These are phyloP conservation scores for Mycosphaerella arachidis DNA, from an alignment of 2,329 filamentous ascomycete species.

Conservation along the genomic window DNA sequence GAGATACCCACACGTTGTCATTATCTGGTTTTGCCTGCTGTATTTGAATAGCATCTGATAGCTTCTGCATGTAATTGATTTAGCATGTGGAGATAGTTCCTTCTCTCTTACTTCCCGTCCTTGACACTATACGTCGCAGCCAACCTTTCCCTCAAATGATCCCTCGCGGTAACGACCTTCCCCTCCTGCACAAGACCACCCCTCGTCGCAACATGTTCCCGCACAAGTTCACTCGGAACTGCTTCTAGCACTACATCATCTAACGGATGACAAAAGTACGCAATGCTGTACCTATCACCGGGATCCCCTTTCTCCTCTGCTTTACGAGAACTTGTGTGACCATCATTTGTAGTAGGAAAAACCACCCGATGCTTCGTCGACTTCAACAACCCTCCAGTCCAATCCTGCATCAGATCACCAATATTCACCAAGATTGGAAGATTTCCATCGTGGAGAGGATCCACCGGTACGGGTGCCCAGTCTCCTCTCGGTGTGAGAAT, in stretches of 20 bases:
- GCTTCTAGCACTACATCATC: slow-evolving; percentile 51
- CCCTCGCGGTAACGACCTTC: slow-evolving; percentile 52
- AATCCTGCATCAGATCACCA: slow-evolving; percentile 72
- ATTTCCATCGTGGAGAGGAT: slow-evolving; percentile 40
- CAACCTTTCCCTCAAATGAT: slow-evolving; percentile 55
- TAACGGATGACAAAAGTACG: slow-evolving; percentile 61
- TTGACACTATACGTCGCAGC: slow-evolving; percentile 54
- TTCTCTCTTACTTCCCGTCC: neutral
- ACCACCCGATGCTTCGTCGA: slow-evolving; percentile 87
- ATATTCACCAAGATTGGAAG: slow-evolving; percentile 66
- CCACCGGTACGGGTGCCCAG: slow-evolving; percentile 43
- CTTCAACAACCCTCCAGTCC: slow-evolving; percentile 83
- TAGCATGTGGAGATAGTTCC: neutral
- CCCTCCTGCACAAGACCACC: slow-evolving; percentile 34
- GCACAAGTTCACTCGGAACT: slow-evolving; percentile 52
- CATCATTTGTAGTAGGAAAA: slow-evolving; percentile 47
- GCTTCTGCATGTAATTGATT: neutral
- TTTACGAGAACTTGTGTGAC: neutral
- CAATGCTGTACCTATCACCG: slow-evolving; percentile 28
- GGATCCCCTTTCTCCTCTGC: slow-evolving; percentile 25
- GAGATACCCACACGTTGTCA: slow-evolving; percentile 7
- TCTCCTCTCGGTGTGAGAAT: slow-evolving; percentile 56
- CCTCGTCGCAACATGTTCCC: slow-evolving; percentile 32
- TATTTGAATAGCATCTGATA: neutral
- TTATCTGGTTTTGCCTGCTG: neutral